These are phyloP conservation scores for Wickerhamiella alocasiicola DNA, from an alignment of 805 yeast genomes.

Conservation along the genomic window DNA sequence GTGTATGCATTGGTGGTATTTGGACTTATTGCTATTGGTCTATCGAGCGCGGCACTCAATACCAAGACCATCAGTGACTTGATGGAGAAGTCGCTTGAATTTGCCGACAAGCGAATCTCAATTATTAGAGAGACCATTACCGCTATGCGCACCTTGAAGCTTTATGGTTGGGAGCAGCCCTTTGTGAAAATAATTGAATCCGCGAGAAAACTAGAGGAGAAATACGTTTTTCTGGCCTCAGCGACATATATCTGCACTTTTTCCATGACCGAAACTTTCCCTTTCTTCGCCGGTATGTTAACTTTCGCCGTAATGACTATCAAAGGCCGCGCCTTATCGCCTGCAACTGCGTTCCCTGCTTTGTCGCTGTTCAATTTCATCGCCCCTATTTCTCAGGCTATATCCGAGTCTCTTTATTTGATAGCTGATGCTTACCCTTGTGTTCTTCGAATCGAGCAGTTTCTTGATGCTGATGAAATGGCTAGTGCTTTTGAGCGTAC, in stretches of 20 bases:
- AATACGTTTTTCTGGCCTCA: conserved; percentile 46
- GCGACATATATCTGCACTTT: conserved; percentile 40
- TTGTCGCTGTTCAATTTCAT: conserved; percentile 56
- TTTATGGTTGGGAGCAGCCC: conserved; percentile 84
- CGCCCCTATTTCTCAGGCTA: conserved; percentile 52
- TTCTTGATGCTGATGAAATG: conserved; percentile 29
- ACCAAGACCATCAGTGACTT: conserved; percentile 42
- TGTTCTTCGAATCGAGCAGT: conserved; percentile 19
- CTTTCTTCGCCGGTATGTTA: conserved; percentile 60
- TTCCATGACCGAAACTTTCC: conserved; percentile 54
- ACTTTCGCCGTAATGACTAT: conserved; percentile 37
- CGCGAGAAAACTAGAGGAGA: conserved; percentile 39
- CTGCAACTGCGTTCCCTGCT: conserved; percentile 61
- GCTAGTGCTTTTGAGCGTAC: conserved; percentile 23
- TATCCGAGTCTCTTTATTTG: conserved; percentile 36
- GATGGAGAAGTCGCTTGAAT: conserved; percentile 44
- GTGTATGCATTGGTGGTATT: conserved; percentile 61
- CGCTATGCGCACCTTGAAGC: conserved; percentile 71
- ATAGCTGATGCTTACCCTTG: conserved; percentile 32
- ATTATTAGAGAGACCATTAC: conserved; percentile 66
- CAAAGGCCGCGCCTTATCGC: conserved; percentile 33
- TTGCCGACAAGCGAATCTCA: conserved; percentile 67
- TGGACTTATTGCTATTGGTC: conserved; percentile 33
- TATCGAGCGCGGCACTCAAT: conserved; percentile 32
- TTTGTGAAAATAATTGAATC: conserved; percentile 45